Conservation (phyloP, 1,284 basidiomycete genomes). For the Caloboletus firmus region DNA sequence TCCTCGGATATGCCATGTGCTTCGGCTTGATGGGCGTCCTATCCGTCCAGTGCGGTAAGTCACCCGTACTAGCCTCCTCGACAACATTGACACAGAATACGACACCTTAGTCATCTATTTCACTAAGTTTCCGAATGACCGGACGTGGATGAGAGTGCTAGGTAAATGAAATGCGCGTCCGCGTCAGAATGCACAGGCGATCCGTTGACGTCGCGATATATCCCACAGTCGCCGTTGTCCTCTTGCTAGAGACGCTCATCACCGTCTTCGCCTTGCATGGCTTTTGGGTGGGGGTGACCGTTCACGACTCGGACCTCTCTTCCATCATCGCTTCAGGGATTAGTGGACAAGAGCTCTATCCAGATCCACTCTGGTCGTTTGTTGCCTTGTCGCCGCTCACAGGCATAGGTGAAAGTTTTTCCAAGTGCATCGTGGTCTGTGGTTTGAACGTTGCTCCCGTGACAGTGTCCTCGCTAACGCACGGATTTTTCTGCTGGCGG, state of each 20-base stretch:
- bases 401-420: slow-evolving; percentile 3
- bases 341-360: background rate
- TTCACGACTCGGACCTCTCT: slow-evolving; percentile 10
- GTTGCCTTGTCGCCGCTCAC: slow-evolving; percentile 6
- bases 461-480: slow-evolving; percentile 8
- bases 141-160: background rate
- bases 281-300: slow-evolving; percentile 12
- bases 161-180: background rate
- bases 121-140: slow-evolving; percentile 12
- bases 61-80: no score
- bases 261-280: slow-evolving; percentile 11
- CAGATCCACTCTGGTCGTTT: slow-evolving; percentile 14
- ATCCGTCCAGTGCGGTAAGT: slow-evolving; percentile 12
- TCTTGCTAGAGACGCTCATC: slow-evolving; percentile 13
- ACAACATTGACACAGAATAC: background rate
- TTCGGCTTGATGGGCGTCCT: slow-evolving; percentile 18
- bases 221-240: slow-evolving; percentile 5
- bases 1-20: slow-evolving; percentile 14
- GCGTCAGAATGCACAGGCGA: background rate
- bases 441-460: background rate
- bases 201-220: background rate
- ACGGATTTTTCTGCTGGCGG: slow-evolving; percentile 16
- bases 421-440: background rate
- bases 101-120: slow-evolving; percentile 15
- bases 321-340: slow-evolving; percentile 5